Conservation (phyloP, 1,139 yeast species). For the Yamadazyma pseudoaaseri region DNA sequence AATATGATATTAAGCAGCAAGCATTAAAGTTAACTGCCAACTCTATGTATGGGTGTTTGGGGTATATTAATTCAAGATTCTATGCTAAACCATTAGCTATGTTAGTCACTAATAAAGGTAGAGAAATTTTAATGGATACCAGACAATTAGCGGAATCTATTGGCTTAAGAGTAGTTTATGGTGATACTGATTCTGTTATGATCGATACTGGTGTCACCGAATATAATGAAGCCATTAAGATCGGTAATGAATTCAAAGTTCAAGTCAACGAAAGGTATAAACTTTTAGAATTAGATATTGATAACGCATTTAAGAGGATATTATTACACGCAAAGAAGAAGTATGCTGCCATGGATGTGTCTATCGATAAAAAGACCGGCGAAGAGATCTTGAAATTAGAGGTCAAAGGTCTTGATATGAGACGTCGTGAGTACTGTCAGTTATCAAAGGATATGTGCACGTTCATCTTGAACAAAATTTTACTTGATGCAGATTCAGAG, state of each 20-base stretch:
- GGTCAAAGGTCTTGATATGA: slow-evolving; percentile 96
- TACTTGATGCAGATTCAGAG: slow-evolving; percentile 77
- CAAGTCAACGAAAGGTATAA: slow-evolving; percentile 87
- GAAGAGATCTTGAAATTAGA: slow-evolving; percentile 61
- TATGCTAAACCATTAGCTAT: slow-evolving; percentile 96
- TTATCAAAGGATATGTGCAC: slow-evolving; percentile 86
- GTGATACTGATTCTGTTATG: slow-evolving; percentile 99
- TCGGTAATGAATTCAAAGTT: slow-evolving; percentile 82
- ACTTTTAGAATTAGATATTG: slow-evolving; percentile 89
- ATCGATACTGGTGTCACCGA: slow-evolving; percentile 81
- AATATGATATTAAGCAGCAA: slow-evolving; percentile 93
- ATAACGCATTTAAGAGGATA: slow-evolving; percentile 84
- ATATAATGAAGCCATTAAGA: slow-evolving; percentile 70
- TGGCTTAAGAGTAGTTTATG: slow-evolving; percentile 86
- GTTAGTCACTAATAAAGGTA: slow-evolving; percentile 92
- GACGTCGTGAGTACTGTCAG: slow-evolving; percentile 94
- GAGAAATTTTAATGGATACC: slow-evolving; percentile 93
- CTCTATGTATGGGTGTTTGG: slow-evolving; percentile 99
- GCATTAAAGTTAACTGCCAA: slow-evolving; percentile 96
- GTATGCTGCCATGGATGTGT: slow-evolving; percentile 84
- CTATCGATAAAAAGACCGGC: slow-evolving; percentile 47
- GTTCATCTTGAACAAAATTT: slow-evolving; percentile 67
- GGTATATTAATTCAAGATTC: slow-evolving; percentile 87
- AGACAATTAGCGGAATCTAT: slow-evolving; percentile 86
- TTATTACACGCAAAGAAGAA: slow-evolving; percentile 95